Evolutionary conservation across 805 yeast genomes (phyloP), one percentile per base, ranked within the genome.

Genomic region (Saccharomycopsis sp.): DNA sequence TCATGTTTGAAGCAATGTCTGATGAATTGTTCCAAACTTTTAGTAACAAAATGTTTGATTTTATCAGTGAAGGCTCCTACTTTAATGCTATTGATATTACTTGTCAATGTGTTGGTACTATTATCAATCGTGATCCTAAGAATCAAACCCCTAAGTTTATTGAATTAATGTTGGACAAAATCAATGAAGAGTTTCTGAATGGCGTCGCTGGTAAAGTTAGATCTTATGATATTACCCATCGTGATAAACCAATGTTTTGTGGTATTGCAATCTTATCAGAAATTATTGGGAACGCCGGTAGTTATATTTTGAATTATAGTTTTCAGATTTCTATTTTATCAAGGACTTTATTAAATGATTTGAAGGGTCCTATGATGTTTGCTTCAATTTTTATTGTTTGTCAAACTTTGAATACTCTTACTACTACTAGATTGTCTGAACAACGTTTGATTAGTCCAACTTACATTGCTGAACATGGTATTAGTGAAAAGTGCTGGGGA

Each of bases 171-270:
- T 59, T 68, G 36, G 64, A 63, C 4, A 69, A 69, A 39, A 76
- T 88, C 20, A 62, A 66, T 28, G 74, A 69, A 26, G 95, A 89
- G 53, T 66, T 89, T 17, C 62, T 62, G 9, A 84, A 78, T 48
- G 82, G 88, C 48, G 81, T 76, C 2, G 96, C 96, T 0, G 97
- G 96, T 3, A 59, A 71, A 1, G 63, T 77, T 0, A 70, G 95
- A 55, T 74, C 66, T 4, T 63, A 70, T 5, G 88, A 81, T 23
- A 66, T 81, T 20, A 66, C 76, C 21, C 83, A 83, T n/a, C 69
- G 87, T 31, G 97, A 92, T 57, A 79, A 79, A 23, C 72, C 78
- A 15, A 60, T 92, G 6, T 74, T 75, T 23, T 75, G 95, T 74
- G 73, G 79, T 52, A 55, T 84, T 25, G 69, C 78, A 3, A 71